Conservation (phyloP, 139 green algal genomes). For the Chlorella vulgaris region DNA sequence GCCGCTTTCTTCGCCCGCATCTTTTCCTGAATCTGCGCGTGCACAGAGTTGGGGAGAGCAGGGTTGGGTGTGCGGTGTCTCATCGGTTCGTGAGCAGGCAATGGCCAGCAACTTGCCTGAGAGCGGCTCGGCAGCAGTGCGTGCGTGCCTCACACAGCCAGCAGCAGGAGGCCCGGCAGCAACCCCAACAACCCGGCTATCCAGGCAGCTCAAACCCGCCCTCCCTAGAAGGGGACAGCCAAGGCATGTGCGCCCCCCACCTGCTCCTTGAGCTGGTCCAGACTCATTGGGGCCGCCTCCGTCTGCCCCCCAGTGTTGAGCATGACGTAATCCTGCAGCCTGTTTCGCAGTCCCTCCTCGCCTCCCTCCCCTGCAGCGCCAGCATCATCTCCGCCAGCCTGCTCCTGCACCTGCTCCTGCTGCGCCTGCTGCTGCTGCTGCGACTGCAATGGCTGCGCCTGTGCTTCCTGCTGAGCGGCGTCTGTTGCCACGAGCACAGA, state of each 20-base stretch:
- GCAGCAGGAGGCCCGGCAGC: too few relatives aligned
- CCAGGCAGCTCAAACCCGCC: too few relatives aligned
- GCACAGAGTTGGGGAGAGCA: not conserved
- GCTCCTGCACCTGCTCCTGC: too few relatives aligned
- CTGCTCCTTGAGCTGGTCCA: slow-evolving; percentile 25
- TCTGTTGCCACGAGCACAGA: not conserved
- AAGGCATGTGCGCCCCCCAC: too few relatives aligned
- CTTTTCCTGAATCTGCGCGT: slow-evolving; percentile 21
- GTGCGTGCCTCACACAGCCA: too few relatives aligned
- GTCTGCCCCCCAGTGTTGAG: not conserved
- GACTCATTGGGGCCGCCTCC: slow-evolving; percentile 9
- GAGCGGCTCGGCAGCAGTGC: too few relatives aligned
- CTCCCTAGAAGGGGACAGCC: too few relatives aligned
- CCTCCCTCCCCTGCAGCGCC: not conserved
- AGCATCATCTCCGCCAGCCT: not conserved
- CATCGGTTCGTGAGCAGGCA: too few relatives aligned
- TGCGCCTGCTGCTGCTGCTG: not conserved
- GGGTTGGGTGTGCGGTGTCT: not conserved
- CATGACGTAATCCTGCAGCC: slow-evolving; percentile 29
- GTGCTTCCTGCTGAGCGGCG: too few relatives aligned
- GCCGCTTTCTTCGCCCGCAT: slow-evolving; percentile 13
- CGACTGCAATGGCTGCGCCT: not conserved
- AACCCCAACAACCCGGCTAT: not conserved
- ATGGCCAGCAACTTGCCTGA: too few relatives aligned
- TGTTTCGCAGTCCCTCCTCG: not conserved